phyloP scores from a whole-genome alignment of 1,284 basidiomycete genomes.

The Apiotrichum sp. region DNA sequence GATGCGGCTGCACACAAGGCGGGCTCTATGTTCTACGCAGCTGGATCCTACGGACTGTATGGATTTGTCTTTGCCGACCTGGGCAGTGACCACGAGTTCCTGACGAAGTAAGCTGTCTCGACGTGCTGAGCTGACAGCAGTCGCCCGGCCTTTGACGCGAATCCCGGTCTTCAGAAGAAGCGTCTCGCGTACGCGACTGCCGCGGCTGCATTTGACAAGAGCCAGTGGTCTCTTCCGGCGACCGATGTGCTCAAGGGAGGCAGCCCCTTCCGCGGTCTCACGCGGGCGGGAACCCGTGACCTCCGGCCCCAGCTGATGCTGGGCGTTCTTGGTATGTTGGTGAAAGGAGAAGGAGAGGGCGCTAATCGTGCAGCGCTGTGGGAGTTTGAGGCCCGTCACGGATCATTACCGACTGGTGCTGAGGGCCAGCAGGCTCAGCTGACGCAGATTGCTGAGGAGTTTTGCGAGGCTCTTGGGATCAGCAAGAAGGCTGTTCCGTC shows the following conservation, averaged over 20 bases:
- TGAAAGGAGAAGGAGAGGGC: no score
- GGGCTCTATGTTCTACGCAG: slow-evolving; percentile 75
- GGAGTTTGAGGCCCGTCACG: slow-evolving; percentile 66
- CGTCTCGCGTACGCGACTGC: slow-evolving; percentile 62
- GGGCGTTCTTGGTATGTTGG: slow-evolving; percentile 60
- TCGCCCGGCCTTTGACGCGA: slow-evolving; percentile 10
- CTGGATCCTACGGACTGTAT: slow-evolving; percentile 80
- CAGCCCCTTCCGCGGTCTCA: slow-evolving; percentile 62
- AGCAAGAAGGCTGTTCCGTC: slow-evolving; percentile 59
- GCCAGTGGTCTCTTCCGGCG: slow-evolving; percentile 25
- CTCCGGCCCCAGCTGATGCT: slow-evolving; percentile 66
- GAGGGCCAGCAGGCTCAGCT: slow-evolving; percentile 55
- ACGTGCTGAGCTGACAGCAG: not conserved
- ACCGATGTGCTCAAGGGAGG: slow-evolving; percentile 19
- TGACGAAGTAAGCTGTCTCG: slow-evolving; percentile 61
- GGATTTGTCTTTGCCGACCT: slow-evolving; percentile 95
- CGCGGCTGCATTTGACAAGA: slow-evolving; percentile 56
- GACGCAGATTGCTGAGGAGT: slow-evolving; percentile 54
- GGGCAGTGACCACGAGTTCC: slow-evolving; percentile 67
- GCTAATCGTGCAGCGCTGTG: slow-evolving; percentile 59
- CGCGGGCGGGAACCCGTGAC: slow-evolving; percentile 68
- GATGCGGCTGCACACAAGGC: slow-evolving; percentile 68
- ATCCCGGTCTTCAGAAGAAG: slow-evolving; percentile 58
- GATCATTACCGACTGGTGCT: slow-evolving; percentile 54
- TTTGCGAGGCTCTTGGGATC: slow-evolving; percentile 60